Conservation (phyloP, 805 yeast species). For the Zygoascus ofunaensis region DNA sequence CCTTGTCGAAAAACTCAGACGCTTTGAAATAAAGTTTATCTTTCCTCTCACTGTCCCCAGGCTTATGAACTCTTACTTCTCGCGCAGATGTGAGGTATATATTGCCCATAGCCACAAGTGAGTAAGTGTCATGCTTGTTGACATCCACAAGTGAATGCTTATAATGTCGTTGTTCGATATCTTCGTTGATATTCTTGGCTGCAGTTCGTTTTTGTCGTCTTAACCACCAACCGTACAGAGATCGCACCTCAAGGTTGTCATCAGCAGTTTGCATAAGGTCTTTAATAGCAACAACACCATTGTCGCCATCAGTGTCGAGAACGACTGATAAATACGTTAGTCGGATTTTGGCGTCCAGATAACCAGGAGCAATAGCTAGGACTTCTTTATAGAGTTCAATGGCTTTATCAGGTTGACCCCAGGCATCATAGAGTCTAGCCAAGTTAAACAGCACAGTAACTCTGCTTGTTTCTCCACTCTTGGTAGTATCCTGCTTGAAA, state of each 20-base stretch:
- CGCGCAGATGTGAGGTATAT: conserved; percentile 73
- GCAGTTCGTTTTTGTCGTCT: conserved; percentile 27
- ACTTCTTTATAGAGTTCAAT: conserved; percentile 44
- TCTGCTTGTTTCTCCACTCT: conserved; percentile 21
- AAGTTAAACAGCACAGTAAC: conserved; percentile 57
- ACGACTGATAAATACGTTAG: conserved; percentile 51
- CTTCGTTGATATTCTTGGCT: conserved; percentile 41
- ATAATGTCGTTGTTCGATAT: conserved; percentile 67
- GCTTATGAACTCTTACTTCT: conserved; percentile 45
- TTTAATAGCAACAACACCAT: conserved; percentile 41
- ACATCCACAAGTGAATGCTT: conserved; percentile 73
- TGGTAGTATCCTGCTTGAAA: conserved; percentile 12
- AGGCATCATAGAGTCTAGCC: conserved; percentile 61
- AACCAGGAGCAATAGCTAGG: conserved; percentile 54
- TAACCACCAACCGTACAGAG: conserved; percentile 88
- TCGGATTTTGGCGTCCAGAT: conserved; percentile 68
- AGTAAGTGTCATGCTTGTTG: conserved; percentile 78
- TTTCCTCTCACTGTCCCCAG: conserved; percentile 47
- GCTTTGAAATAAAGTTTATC: conserved; percentile 77
- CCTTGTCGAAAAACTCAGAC: conserved; percentile 86
- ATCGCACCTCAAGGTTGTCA: conserved; percentile 70
- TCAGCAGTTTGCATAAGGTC: conserved; percentile 44
- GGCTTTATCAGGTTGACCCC: conserved; percentile 32
- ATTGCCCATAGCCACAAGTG: conserved; percentile 83
- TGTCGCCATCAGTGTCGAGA: conserved; percentile 30